Conservation (phyloP, 1,139 yeast species). For the Geotrichum aggregatum region DNA sequence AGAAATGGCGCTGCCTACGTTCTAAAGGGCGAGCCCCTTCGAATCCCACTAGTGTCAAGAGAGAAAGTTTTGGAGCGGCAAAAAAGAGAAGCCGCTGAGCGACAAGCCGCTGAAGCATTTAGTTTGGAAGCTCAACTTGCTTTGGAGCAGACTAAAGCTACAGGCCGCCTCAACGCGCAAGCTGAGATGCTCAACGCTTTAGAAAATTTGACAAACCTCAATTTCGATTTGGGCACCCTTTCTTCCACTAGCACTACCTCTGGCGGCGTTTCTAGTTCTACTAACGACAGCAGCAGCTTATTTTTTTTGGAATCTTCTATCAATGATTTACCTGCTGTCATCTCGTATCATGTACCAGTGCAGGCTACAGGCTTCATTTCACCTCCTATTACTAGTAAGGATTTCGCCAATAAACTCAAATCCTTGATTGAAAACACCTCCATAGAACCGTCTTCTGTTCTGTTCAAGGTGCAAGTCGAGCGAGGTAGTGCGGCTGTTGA, state of each 20-base stretch:
- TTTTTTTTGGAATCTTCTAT: slow-evolving; percentile 27
- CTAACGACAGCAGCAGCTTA: slow-evolving; percentile 11
- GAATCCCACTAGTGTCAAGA: slow-evolving; percentile 56
- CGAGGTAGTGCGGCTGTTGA: slow-evolving; percentile 7
- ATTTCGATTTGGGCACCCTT: slow-evolving; percentile 14
- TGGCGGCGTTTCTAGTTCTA: slow-evolving; percentile 19
- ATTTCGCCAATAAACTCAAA: slow-evolving; percentile 12
- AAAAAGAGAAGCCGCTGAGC: slow-evolving; percentile 13
- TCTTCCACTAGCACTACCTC: slow-evolving; percentile 19
- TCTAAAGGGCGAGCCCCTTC: slow-evolving; percentile 50
- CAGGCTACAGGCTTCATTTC: slow-evolving; percentile 25
- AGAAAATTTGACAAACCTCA: slow-evolving; percentile 19
- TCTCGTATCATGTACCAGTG: slow-evolving; percentile 22
- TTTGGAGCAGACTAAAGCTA: slow-evolving; percentile 9
- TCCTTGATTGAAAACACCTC: slow-evolving; percentile 5
- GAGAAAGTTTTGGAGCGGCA: slow-evolving; percentile 24
- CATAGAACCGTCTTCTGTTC: slow-evolving; percentile 11
- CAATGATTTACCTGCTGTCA: slow-evolving; percentile 28
- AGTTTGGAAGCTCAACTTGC: slow-evolving; percentile 19
- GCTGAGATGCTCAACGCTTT: slow-evolving; percentile 18
- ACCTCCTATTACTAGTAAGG: slow-evolving; percentile 7
- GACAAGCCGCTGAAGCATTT: slow-evolving; percentile 16
- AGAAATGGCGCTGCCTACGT: slow-evolving; percentile 70
- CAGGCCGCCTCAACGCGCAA: slow-evolving; percentile 13
- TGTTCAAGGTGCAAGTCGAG: slow-evolving; percentile 7